Conservation (phyloP, 257 asterid species). For the Gentiana macrophylla region DNA sequence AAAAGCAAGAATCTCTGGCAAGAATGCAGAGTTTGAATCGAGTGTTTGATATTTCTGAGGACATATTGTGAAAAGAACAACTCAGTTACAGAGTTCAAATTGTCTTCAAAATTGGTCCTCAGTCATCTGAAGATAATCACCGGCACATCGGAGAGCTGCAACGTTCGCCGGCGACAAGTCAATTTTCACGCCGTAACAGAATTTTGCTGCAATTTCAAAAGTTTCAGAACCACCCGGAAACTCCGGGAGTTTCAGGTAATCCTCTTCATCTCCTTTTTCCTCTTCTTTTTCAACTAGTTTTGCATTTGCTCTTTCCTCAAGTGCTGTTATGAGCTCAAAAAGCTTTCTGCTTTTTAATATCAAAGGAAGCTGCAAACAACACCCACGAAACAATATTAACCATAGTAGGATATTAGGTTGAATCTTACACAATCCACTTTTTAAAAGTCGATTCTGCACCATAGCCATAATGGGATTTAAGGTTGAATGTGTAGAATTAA, state of each 20-base stretch:
- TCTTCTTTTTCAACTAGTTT: constrained; percentile 22
- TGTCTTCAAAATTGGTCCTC: constrained; percentile 68
- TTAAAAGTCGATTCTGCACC: too few species aligned
- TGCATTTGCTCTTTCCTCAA: constrained; percentile 29
- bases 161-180: constrained; percentile 55
- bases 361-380: constrained; percentile 53
- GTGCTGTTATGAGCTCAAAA: constrained; percentile 62
- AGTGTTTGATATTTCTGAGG: constrained; percentile 40
- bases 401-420: neutral
- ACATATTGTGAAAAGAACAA: constrained; percentile 40
- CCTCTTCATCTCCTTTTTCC: constrained; percentile 27
- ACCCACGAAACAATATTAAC: neutral
- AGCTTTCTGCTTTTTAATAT: constrained; percentile 81
- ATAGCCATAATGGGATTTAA: too few species aligned
- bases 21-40: constrained; percentile 42
- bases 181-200: constrained; percentile 77
- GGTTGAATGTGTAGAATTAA: too few species aligned
- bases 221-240: constrained; percentile 89
- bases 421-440: neutral
- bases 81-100: constrained; percentile 61
- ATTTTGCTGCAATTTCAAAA: constrained; percentile 78
- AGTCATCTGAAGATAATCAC: constrained; percentile 69
- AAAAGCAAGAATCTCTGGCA: constrained; percentile 45
- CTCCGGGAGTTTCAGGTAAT: constrained; percentile 48
- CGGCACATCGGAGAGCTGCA: constrained; percentile 79